These are phyloP conservation scores for Eucalyptus leucophloia DNA, from an alignment of 345 rosid species.

Conservation along the genomic window DNA sequence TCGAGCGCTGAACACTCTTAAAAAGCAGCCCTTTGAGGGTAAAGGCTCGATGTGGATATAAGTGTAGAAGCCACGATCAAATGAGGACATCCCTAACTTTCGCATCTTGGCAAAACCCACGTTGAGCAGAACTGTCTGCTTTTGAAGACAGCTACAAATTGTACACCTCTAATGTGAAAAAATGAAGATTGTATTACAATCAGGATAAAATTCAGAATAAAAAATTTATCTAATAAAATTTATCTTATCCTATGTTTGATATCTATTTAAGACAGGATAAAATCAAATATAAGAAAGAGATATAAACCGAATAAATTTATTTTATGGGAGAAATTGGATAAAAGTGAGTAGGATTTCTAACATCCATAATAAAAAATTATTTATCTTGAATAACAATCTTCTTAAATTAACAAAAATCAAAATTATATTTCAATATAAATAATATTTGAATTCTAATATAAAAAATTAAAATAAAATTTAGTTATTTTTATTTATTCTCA, in stretches of 20 bases:
- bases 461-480: too few relatives aligned
- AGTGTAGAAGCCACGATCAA: neutral
- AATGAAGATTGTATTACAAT: rapidly evolving
- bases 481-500: too few relatives aligned
- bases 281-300: rapidly evolving
- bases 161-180: neutral
- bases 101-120: neutral
- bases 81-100: neutral
- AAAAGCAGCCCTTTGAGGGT: neutral
- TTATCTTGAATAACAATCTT: too few relatives aligned
- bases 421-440: too few relatives aligned
- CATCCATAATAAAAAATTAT: too few relatives aligned
- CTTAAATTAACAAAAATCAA: too few relatives aligned
- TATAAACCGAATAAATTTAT: too few relatives aligned
- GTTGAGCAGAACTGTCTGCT: neutral
- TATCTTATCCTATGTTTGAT: rapidly evolving
- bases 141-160: neutral
- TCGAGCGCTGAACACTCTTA: neutral
- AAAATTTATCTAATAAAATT: too few relatives aligned
- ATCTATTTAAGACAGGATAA: rapidly evolving
- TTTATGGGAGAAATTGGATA: too few relatives aligned
- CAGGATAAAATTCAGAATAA: rapidly evolving
- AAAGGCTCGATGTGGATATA: neutral
- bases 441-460: too few relatives aligned
- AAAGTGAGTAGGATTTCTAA: too few relatives aligned